Conservation (phyloP, 176 grass and related monocot genomes). For the Cenchrus fungigraminus region DNA sequence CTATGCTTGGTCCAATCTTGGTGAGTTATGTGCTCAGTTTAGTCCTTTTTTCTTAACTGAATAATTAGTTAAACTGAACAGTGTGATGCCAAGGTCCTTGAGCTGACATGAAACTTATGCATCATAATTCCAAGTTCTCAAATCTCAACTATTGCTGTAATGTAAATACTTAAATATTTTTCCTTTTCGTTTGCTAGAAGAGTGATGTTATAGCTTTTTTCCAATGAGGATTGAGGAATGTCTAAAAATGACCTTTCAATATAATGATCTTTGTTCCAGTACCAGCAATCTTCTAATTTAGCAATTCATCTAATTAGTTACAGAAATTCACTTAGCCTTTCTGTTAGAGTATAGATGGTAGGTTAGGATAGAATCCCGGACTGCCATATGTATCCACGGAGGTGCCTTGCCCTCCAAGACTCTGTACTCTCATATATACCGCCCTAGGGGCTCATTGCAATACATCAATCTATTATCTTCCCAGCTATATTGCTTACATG, state of each 20-base stretch:
- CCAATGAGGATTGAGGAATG: not conserved
- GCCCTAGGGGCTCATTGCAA: no score
- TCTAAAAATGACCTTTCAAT: slow-evolving; percentile 20
- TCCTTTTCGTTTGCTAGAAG: not conserved
- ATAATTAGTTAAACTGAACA: not conserved
- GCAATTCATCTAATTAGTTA: slow-evolving; percentile 17
- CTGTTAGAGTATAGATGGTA: no score
- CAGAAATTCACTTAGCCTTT: not conserved
- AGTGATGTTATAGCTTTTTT: slow-evolving; percentile 11
- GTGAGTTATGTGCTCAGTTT: slow-evolving; percentile 48
- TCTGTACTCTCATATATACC: no score
- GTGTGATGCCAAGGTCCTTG: not conserved
- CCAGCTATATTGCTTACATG: no score
- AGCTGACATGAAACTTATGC: not conserved
- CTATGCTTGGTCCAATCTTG: slow-evolving; percentile 98
- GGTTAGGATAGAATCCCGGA: no score
- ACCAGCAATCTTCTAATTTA: slow-evolving; percentile 3
- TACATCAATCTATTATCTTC: no score
- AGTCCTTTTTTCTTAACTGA: slow-evolving; percentile 23
- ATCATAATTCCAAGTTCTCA: not conserved
- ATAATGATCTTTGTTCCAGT: slow-evolving; percentile 5
- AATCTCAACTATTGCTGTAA: slow-evolving; percentile 11
- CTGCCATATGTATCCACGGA: no score
- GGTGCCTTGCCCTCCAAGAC: no score
- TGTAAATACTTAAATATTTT: slow-evolving; percentile 12